A percentile compares a stretch with the other conserved stretches of the same genome.
phyloP scores from a whole-genome alignment of 2,329 filamentous ascomycete species.

The Juglanconis oblonga region DNA sequence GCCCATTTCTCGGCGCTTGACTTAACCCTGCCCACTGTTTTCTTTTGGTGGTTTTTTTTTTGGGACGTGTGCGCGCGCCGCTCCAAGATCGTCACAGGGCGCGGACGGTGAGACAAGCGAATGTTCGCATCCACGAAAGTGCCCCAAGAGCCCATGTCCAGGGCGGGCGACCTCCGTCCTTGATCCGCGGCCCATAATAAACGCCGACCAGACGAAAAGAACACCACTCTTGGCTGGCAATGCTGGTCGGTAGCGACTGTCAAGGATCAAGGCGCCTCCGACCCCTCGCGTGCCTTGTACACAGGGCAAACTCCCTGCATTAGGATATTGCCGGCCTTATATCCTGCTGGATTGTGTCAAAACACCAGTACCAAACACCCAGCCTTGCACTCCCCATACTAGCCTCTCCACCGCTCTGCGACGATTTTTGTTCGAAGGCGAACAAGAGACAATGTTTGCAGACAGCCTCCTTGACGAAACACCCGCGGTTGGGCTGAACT shows the following conservation, averaged over 20 bases:
- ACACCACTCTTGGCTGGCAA: background rate
- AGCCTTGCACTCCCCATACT: constrained; percentile 1
- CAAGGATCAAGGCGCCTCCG: background rate
- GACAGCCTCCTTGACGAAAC: constrained; percentile 15
- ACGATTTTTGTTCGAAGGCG: constrained; percentile 15
- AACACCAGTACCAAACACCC: constrained; percentile 1
- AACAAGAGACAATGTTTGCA: constrained; percentile 7
- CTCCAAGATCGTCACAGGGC: background rate
- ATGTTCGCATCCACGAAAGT: background rate
- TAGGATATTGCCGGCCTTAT: constrained; percentile 4
- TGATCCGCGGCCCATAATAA: background rate
- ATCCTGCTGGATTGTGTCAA: constrained; percentile 1
- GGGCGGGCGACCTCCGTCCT: background rate
- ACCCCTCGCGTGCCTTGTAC: background rate
- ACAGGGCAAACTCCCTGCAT: background rate
- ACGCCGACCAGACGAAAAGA: background rate
- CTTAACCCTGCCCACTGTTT: background rate
- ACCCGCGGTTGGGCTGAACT: constrained; percentile 4
- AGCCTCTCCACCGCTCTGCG: constrained; percentile 14
- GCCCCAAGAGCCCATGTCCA: background rate
- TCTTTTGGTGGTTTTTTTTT: too few species aligned
- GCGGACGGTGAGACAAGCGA: background rate
- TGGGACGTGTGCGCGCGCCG: background rate
- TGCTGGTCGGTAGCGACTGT: background rate
- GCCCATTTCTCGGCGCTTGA: background rate